Conservation (phyloP, 345 rosid species). For the Euphorbia tirucalli region DNA sequence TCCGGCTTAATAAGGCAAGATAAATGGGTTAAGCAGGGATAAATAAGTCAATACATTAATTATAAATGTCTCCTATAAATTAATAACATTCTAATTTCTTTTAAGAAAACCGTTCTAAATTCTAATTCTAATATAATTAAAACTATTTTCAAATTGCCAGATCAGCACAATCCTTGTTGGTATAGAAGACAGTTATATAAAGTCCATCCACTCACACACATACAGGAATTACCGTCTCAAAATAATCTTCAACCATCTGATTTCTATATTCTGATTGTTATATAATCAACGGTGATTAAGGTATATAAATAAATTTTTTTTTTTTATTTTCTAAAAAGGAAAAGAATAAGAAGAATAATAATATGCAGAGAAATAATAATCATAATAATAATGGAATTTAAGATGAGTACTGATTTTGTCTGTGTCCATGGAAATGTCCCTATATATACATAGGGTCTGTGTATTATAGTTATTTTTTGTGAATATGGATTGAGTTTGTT, state of each 20-base stretch:
- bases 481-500: not conserved
- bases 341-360: not conserved
- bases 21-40: not conserved
- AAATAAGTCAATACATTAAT: not conserved
- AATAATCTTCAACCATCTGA: not conserved
- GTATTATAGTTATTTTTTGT: not conserved
- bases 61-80: not conserved
- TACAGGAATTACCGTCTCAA: not conserved
- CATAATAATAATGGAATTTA: not conserved
- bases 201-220: not conserved
- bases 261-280: not conserved
- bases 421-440: not conserved
- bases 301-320: too few relatives aligned
- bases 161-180: not conserved
- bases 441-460: slow-evolving; percentile 12
- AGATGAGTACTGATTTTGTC: not conserved
- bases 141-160: not conserved
- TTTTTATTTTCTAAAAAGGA: not conserved
- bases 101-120: not conserved
- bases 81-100: not conserved
- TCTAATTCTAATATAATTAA: too few relatives aligned
- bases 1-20: not conserved
- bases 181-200: not conserved
- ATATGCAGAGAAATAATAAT: not conserved
- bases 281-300: not conserved